Base-by-base conservation (phyloP, 1,284 basidiomycete species). In the Leccinum angustisporum region DNA sequence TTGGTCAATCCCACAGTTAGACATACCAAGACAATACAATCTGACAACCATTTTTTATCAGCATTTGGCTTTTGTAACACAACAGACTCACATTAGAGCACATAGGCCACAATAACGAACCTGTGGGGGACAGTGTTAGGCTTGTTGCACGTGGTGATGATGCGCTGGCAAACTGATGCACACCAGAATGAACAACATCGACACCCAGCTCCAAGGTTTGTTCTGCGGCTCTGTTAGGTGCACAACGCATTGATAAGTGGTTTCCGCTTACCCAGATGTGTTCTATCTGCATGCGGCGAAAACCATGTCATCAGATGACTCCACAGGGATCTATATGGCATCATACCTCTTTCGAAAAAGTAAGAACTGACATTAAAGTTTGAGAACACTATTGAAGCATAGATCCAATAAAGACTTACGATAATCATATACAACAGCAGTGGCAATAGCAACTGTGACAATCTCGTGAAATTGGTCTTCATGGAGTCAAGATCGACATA, bases 181-280 rank as follows among this genome's bases (percentile, higher is more conserved):
- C 10, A 65, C 63, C 4, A 53, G 5, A 27, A 65, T 18, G 31
- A 58, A 64, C 14, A 65, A 6, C 1, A 38, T 40, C 4, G 63
- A 58, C 5, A 65, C 60, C 54, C 16, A 50, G 6, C 30, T 62
- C 63, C 63, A 65, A 1, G 34, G 63, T 30, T 62, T 65, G 54
- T 9, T 33, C 63, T 64, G 10, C 16, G 18, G 14, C 33, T 9
- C 11, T 16, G 8, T 62, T 34, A 65, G 48, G 10, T 8, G 51
- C 6, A 43, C 7, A 5, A 25, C 1, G 5, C 8, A 5, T 43
- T 43, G 33, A 33, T 3, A 30, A 56, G 2, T 4, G 31, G 7
- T 9, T 21, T 5, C 11, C 10, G n/a, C 63, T 43, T 2, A 58
- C 63, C 59, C 63, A 65, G 4, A 65, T 57, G 14, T 65, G 62